Base-by-base conservation (phyloP, 495 filamentous ascomycete genomes). In the Astrothelium macrocarpum region DNA sequence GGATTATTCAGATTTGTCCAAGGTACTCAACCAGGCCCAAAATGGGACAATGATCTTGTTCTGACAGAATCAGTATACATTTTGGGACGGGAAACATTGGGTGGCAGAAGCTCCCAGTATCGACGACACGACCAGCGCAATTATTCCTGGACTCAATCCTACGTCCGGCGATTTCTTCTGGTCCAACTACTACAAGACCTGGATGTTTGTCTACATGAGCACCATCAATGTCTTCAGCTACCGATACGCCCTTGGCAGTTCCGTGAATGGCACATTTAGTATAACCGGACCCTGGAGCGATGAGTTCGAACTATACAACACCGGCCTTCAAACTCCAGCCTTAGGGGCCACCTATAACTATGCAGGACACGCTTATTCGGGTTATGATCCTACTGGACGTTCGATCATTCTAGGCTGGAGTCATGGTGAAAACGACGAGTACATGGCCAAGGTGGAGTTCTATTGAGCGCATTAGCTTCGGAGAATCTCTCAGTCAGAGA, bases 231-330 rank as follows among this genome's bases (percentile, higher is more conserved):
- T 56, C 23, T 56, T 56, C 25, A 28, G 25, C 20, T 56, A 56
- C 20, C 49, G 49, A 3, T 56, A 56, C 49, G 20, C 49, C 25
- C 20, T 56, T 9, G 20, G 20, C 16, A 25, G 49, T 29, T 20
- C 7, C 23, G 10, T 29, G 9, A 26, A 29, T 29, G 49, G 49
- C 29, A 25, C 23, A n/a, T 28, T 56, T 29, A 16, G 25, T 29
- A 56, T 56, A n/a, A 56, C 25, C 25, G 49, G 49, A 20, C 49
- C 49, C 49, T 56, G 49, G 49, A 56, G 49, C 16, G 49, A 56
- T 25, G 49, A 56, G 16, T 56, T 56, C 20, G 49, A 56, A 29
- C 25, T 56, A 26, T 56, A 56, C 25, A 25, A 56, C 2, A 56
- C 49, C 7, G 10, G 23, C 23, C 12, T 56, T 26, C 49, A 56